Conservation (phyloP, 179 eudicot genomes). For the Corrigiola litoralis region DNA sequence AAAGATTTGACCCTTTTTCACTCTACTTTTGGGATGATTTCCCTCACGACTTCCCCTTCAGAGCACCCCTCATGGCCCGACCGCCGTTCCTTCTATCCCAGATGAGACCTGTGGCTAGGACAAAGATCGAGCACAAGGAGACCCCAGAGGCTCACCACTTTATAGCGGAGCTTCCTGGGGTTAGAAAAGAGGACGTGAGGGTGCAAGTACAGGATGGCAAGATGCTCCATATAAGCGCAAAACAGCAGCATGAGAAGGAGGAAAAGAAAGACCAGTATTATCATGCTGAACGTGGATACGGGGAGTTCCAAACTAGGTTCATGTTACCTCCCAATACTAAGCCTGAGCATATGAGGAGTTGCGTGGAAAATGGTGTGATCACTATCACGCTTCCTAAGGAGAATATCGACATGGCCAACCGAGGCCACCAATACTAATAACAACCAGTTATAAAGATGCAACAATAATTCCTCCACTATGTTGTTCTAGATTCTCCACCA, state of each 20-base stretch:
- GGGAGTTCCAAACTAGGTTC: constrained; percentile 25
- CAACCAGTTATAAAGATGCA: too few species aligned
- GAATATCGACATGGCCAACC: neutral
- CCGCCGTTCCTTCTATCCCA: neutral
- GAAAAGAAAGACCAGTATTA: constrained; percentile 27
- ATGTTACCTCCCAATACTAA: constrained; percentile 22
- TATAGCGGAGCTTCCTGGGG: constrained; percentile 27
- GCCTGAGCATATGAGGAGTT: constrained; percentile 19
- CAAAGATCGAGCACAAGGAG: constrained; percentile 30
- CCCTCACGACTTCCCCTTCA: constrained; percentile 17
- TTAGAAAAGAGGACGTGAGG: constrained; percentile 29
- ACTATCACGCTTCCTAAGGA: constrained; percentile 30
- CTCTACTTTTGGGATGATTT: constrained; percentile 18
- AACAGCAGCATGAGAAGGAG: constrained; percentile 21
- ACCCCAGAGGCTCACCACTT: constrained; percentile 28
- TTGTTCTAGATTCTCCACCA: too few species aligned
- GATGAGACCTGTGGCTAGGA: constrained; percentile 12
- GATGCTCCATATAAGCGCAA: constrained; percentile 29
- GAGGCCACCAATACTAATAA: neutral
- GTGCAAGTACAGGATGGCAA: constrained; percentile 25
- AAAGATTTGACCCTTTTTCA: constrained; percentile 22
- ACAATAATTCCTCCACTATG: too few species aligned
- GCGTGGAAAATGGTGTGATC: constrained; percentile 27
- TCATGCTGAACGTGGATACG: constrained; percentile 26
- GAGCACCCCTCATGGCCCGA: neutral